phyloP scores from a whole-genome alignment of 257 asterid genomes.

The Solanum rostratum region DNA sequence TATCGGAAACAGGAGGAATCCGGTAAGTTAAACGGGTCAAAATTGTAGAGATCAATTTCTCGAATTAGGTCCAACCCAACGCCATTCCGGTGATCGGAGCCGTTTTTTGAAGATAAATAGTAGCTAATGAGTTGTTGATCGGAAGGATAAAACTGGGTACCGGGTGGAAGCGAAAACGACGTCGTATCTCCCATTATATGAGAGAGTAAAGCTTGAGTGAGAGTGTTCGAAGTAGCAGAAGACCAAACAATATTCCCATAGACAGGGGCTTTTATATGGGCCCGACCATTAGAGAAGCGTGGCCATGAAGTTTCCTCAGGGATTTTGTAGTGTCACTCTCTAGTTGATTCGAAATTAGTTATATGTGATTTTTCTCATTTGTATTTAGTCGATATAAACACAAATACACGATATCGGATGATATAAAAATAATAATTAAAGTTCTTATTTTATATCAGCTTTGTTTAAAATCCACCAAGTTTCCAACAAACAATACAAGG shows the following conservation, averaged over 20 bases:
- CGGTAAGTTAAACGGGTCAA: slow-evolving; percentile 22
- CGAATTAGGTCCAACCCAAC: slow-evolving; percentile 7
- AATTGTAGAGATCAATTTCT: slow-evolving; percentile 27
- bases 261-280: slow-evolving; percentile 3
- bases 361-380: background rate
- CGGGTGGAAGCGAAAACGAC: slow-evolving; percentile 17
- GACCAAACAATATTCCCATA: background rate
- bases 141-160: slow-evolving; percentile 27
- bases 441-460: no score
- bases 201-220: background rate
- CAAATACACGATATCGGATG: no score
- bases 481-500: no score
- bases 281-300: background rate
- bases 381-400: no score
- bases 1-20: slow-evolving; percentile 16
- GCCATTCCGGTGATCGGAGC: background rate
- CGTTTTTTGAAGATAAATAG: slow-evolving; percentile 25
- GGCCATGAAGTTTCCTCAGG: background rate
- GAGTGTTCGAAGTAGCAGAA: background rate
- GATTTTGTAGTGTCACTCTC: background rate
- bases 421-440: no score
- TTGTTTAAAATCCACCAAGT: no score
- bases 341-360: background rate
- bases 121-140: slow-evolving; percentile 22
- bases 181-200: slow-evolving; percentile 17